These are phyloP conservation scores for Amyloporia xantha DNA, from an alignment of 768 basidiomycete species.

Conservation along the genomic window DNA sequence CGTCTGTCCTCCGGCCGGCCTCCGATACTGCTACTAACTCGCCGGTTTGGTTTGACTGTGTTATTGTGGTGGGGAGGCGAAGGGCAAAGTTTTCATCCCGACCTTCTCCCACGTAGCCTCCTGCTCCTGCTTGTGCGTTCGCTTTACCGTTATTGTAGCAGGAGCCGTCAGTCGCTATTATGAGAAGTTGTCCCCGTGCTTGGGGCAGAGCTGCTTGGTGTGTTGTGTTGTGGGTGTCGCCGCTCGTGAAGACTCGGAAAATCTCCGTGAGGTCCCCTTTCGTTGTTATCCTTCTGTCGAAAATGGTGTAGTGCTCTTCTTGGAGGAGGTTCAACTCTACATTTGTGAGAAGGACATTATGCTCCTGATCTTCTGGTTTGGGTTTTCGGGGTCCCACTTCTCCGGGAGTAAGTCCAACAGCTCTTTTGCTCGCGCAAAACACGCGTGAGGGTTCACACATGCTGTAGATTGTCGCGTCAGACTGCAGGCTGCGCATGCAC, in stretches of 20 bases:
- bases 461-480: background rate
- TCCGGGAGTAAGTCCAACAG: background rate
- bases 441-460: background rate
- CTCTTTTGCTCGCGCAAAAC: conserved; percentile 13
- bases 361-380: background rate
- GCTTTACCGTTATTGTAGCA: background rate
- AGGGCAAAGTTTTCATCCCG: background rate
- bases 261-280: background rate
- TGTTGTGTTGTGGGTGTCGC: background rate
- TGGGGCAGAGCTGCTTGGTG: background rate
- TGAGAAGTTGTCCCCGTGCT: too few species aligned
- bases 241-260: background rate
- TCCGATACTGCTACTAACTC: conserved; percentile 14
- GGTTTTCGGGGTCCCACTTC: background rate
- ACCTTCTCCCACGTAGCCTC: background rate
- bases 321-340: background rate
- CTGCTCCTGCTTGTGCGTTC: background rate
- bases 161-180: background rate
- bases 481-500: background rate
- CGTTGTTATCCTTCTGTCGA: background rate
- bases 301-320: background rate
- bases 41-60: background rate
- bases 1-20: background rate
- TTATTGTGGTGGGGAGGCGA: background rate
- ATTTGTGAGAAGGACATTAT: background rate